A percentile compares a stretch with the other conserved stretches of the same genome.
phyloP scores from a whole-genome alignment of 1,284 basidiomycete genomes.

The Apiotrichum gracile region DNA sequence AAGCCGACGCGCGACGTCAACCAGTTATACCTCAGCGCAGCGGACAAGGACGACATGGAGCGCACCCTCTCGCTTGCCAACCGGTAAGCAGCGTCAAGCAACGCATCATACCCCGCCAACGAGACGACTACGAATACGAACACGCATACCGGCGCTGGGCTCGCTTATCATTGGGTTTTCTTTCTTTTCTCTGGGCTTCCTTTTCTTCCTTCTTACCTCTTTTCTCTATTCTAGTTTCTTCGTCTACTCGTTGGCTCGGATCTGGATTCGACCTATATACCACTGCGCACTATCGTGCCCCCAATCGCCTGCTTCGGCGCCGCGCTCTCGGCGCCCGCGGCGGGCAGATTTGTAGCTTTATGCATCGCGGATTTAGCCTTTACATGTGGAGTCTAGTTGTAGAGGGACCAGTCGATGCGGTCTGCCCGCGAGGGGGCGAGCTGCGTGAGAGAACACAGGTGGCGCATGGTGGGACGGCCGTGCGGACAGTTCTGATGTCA shows the following conservation, averaged over 20 bases:
- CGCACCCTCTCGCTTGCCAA: background rate
- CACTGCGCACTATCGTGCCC: background rate
- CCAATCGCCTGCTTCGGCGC: background rate
- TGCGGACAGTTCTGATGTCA: conserved; percentile 76
- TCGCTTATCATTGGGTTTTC: background rate
- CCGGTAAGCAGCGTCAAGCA: background rate
- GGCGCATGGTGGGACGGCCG: conserved; percentile 92
- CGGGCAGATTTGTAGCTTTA: conserved; percentile 2
- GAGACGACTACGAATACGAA: too few relatives aligned
- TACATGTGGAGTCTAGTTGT: background rate
- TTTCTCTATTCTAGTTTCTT: background rate
- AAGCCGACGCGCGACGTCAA: conserved; percentile 11
- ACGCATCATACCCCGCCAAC: too few relatives aligned
- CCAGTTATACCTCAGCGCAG: background rate
- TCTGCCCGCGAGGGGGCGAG: background rate
- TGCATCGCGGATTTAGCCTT: background rate
- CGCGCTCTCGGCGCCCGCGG: too few relatives aligned
- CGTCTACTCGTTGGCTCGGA: background rate
- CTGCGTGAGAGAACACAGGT: conserved; percentile 49
- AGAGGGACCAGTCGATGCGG: conserved; percentile 7
- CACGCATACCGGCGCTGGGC: too few relatives aligned
- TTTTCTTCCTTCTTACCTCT: background rate
- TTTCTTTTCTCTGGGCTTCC: background rate
- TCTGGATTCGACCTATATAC: background rate
- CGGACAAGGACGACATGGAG: background rate